Percentiles rank a stretch among this genome's conserved stretches.
phyloP scores from a whole-genome alignment of 331 rosid species.

The Spiraea crenata region DNA sequence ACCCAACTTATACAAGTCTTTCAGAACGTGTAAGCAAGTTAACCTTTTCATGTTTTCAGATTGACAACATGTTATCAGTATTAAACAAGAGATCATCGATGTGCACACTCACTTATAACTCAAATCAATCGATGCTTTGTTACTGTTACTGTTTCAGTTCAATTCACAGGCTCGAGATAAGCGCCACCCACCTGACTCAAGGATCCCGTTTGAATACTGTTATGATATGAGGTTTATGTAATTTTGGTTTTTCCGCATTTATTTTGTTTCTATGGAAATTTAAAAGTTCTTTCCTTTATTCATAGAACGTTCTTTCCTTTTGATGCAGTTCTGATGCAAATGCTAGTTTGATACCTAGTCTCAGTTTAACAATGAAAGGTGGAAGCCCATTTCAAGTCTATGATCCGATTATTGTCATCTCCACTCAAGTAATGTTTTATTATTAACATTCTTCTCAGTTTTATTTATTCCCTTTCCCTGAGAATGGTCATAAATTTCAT shows the following conservation, averaged over 20 bases:
- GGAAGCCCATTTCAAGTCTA: conserved; percentile 65
- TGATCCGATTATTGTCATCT: conserved; percentile 78
- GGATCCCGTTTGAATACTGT: conserved; percentile 88
- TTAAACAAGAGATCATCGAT: background rate
- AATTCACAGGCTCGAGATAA: conserved; percentile 66
- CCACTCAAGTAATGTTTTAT: conserved; percentile 54
- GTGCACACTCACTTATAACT: background rate
- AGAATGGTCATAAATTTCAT: conserved; percentile 21
- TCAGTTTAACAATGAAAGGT: conserved; percentile 82
- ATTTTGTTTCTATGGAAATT: conserved; percentile 19
- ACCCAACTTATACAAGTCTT: conserved; percentile 63
- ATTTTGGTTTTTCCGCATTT: conserved; percentile 7
- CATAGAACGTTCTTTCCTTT: too few relatives aligned
- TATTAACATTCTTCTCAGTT: conserved; percentile 14
- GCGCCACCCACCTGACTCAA: conserved; percentile 57
- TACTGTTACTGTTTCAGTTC: conserved; percentile 53
- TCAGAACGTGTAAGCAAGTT: conserved; percentile 62
- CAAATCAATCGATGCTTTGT: background rate
- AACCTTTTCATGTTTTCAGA: background rate
- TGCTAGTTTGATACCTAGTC: conserved; percentile 62
- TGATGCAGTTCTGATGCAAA: conserved; percentile 67
- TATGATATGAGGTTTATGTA: conserved; percentile 74
- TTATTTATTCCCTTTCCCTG: conserved; percentile 22
- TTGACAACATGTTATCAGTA: background rate
- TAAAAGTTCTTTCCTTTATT: conserved; percentile 18